phyloP scores from a whole-genome alignment of 176 grass and related monocot species.

The Alloteropsis semialata region DNA sequence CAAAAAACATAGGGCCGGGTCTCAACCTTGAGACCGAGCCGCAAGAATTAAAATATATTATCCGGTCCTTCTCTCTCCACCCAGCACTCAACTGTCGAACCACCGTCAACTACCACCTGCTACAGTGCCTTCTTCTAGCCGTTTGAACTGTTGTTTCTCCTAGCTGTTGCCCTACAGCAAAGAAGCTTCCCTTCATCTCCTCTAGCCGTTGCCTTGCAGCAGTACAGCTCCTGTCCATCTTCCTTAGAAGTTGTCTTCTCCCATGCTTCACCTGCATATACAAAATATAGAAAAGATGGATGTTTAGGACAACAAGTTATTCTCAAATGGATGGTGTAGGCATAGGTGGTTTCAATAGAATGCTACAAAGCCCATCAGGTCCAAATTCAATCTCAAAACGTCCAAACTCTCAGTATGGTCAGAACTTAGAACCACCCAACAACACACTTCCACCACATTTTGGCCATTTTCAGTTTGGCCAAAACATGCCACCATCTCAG shows the following conservation, averaged over 20 bases:
- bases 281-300: not conserved
- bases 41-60: not conserved
- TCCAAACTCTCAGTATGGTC: not conserved
- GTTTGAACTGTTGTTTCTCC: not conserved
- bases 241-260: not conserved
- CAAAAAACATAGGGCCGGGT: too few species aligned
- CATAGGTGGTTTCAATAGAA: not conserved
- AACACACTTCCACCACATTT: not conserved
- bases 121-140: not conserved
- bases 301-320: not conserved
- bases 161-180: not conserved
- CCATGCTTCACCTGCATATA: not conserved
- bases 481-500: not conserved
- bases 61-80: not conserved
- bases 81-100: not conserved
- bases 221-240: not conserved
- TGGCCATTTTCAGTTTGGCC: not conserved
- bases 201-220: not conserved
- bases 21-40: too few species aligned
- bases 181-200: not conserved
- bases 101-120: not conserved
- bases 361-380: not conserved
- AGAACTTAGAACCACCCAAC: not conserved
- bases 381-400: not conserved
- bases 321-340: not conserved